These are phyloP conservation scores for Phytophthora palmivora DNA, from an alignment of 352 stramenopile genomes.

Conservation along the genomic window DNA sequence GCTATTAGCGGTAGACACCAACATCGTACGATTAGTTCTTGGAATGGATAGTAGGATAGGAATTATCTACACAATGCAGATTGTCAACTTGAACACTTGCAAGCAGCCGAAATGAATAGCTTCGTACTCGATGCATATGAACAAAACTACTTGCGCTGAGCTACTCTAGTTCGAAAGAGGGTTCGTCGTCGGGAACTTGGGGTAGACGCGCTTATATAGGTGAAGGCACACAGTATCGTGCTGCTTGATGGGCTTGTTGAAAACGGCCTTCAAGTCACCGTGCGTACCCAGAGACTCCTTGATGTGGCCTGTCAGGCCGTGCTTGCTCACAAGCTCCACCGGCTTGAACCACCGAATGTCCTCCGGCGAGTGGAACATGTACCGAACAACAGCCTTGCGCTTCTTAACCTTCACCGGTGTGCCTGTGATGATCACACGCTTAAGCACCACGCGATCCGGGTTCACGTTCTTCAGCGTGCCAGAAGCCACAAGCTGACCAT, in stretches of 20 bases:
- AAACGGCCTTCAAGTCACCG: conserved; percentile 99
- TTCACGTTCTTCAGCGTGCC: conserved; percentile 97
- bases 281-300: conserved; percentile 98
- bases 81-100: conserved; percentile 26
- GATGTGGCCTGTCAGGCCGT: conserved; percentile 98
- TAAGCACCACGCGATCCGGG: conserved; percentile 97
- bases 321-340: conserved; percentile 97
- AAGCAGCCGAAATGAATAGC: conserved; percentile 2
- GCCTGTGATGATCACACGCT: conserved; percentile 98
- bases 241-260: conserved; percentile 99
- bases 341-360: conserved; percentile 99
- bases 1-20: not conserved
- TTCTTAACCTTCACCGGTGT: conserved; percentile 99
- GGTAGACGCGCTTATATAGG: conserved; percentile 99
- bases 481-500: conserved; percentile 90
- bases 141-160: conserved; percentile 28
- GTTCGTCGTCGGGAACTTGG: conserved; percentile 90
- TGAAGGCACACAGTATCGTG: conserved; percentile 99
- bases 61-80: conserved; percentile 34
- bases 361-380: conserved; percentile 99
- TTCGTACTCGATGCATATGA: conserved; percentile 32
- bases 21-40: conserved; percentile 4
- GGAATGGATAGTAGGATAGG: conserved; percentile 26
- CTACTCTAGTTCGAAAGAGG: conserved; percentile 39
- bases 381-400: conserved; percentile 97